Percentiles rank a stretch among this genome's conserved stretches.
phyloP scores from a whole-genome alignment of 148 eudicot genomes.

The Cornus controversa region DNA sequence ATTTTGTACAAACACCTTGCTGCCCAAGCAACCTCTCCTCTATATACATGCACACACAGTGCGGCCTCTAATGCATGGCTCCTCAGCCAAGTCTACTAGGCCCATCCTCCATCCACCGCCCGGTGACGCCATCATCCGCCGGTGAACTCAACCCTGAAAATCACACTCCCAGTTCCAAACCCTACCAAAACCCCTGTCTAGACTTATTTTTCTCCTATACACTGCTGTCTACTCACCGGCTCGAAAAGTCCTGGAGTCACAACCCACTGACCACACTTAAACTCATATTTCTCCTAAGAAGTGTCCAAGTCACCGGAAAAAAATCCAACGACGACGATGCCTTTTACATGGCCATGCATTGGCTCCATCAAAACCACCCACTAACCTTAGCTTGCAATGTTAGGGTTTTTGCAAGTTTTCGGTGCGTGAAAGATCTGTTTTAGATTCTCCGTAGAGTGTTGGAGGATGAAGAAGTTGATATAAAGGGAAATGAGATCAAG shows the following conservation, averaged over 20 bases:
- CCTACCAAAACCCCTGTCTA: background rate
- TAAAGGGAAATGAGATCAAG: background rate
- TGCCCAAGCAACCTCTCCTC: too few species aligned
- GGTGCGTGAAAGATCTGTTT: background rate
- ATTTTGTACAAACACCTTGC: too few species aligned
- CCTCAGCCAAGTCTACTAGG: background rate
- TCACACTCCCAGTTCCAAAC: background rate
- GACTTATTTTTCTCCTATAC: background rate
- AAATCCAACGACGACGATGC: background rate
- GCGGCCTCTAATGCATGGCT: too few species aligned
- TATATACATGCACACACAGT: too few species aligned
- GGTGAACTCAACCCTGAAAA: background rate
- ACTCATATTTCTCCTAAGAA: background rate
- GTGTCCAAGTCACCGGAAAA: background rate
- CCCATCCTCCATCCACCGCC: background rate
- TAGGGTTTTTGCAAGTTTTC: background rate
- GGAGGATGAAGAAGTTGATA: background rate
- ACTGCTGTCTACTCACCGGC: background rate
- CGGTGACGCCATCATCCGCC: background rate
- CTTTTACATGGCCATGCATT: background rate
- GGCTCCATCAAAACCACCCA: background rate
- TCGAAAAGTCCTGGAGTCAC: background rate
- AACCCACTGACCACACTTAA: background rate
- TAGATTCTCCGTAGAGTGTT: background rate
- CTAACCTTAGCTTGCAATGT: background rate